Evolutionary conservation across 1,139 yeast species (phyloP).

Genomic region (Debaryomyces subglobosus): DNA sequence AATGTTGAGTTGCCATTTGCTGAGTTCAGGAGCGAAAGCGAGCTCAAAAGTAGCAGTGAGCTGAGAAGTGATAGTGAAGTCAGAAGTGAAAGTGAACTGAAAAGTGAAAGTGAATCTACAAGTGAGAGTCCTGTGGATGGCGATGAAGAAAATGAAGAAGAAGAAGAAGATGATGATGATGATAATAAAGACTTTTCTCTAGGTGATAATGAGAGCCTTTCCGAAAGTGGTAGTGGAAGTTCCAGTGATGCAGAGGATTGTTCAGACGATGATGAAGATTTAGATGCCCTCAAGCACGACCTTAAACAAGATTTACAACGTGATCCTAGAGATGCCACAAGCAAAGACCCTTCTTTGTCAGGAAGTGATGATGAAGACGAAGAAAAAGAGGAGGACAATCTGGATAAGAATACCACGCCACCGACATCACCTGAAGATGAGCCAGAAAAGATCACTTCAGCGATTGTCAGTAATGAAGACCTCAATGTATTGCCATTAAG

Average conservation of each 20-base stretch:
- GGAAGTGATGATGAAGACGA: constrained; percentile 21
- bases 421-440: constrained; percentile 50
- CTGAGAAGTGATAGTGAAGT: not conserved
- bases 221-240: constrained; percentile 23
- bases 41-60: not conserved
- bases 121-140: not conserved
- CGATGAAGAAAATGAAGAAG: constrained; percentile 18
- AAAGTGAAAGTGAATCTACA: constrained; percentile 9
- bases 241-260: constrained; percentile 2
- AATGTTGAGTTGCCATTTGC: constrained; percentile 12
- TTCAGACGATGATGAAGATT: constrained; percentile 1
- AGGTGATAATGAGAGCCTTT: constrained; percentile 26
- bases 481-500: constrained; percentile 16
- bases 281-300: constrained; percentile 6
- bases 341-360: constrained; percentile 4
- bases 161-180: constrained; percentile 16
- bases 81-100: constrained; percentile 13
- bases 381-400: constrained; percentile 19
- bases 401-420: constrained; percentile 31
- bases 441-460: constrained; percentile 8
- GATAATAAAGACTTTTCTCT: constrained; percentile 14
- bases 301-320: constrained; percentile 3
- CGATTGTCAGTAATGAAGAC: not conserved
- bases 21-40: constrained; percentile 11
- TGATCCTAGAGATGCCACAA: not conserved